A percentile compares a stretch with the other conserved stretches of the same genome.
These are phyloP conservation scores for Zygnema circumcarinatum DNA, from an alignment of 139 green algal genomes.

Conservation along the genomic window DNA sequence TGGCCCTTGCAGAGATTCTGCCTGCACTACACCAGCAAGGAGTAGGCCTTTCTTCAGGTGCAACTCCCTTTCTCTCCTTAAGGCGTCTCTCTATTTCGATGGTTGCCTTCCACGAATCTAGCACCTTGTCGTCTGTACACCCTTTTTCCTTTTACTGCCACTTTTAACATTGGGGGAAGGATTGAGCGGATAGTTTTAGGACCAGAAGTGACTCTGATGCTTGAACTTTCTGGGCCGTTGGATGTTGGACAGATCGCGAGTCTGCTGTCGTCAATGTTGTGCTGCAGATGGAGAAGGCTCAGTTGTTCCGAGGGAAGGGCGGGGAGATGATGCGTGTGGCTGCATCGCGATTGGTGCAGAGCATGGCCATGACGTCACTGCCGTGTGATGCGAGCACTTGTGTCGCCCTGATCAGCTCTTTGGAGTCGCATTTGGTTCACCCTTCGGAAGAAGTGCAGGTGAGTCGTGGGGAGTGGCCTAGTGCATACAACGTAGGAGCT, in stretches of 20 bases:
- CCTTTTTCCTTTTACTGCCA: no score
- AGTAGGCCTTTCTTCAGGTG: neutral
- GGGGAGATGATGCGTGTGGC: conserved; percentile 88
- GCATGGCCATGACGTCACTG: conserved; percentile 17
- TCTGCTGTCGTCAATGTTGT: conserved; percentile 51
- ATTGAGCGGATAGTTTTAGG: no score
- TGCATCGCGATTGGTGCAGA: conserved; percentile 70
- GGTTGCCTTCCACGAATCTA: neutral
- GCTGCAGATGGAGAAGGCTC: conserved; percentile 71
- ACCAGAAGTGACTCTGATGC: no score
- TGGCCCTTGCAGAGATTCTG: conserved; percentile 80
- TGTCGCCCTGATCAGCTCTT: conserved; percentile 58
- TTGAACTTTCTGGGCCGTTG: no score
- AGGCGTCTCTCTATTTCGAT: neutral
- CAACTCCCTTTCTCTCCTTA: neutral
- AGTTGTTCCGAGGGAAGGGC: conserved; percentile 87
- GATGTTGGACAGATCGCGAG: conserved; percentile 10
- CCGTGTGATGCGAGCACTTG: neutral
- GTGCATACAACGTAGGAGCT: no score
- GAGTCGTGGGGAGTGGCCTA: no score
- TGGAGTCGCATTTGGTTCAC: conserved; percentile 83
- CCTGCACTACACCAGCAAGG: conserved; percentile 1
- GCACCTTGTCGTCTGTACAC: no score
- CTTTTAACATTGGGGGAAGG: no score
- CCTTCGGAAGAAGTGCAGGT: conserved; percentile 23